Percentiles rank a stretch among this genome's conserved stretches.
Conservation (phyloP, 2,329 filamentous ascomycete species). For the Phyllosticta citribraziliensis region DNA sequence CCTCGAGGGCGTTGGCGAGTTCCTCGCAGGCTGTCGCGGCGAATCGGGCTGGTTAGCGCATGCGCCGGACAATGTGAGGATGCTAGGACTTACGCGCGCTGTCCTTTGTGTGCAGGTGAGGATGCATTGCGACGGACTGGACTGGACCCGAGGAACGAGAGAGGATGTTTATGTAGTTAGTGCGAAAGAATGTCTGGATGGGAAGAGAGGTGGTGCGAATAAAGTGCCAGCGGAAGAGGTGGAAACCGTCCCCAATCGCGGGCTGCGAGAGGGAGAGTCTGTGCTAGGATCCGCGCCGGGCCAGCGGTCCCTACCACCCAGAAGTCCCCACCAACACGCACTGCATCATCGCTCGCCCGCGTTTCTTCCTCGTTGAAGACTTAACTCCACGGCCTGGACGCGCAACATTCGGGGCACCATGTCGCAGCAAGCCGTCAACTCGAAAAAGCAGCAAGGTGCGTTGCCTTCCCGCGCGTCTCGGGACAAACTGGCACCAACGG, state of each 20-base stretch:
- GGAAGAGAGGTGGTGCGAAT: neutral
- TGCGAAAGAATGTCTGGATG: neutral
- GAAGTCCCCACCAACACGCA: neutral
- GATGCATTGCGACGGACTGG: slow-evolving; percentile 64
- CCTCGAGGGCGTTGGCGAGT: slow-evolving; percentile 85
- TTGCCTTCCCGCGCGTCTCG: neutral
- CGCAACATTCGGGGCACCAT: slow-evolving; percentile 14
- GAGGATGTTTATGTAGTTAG: neutral
- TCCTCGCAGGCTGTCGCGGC: slow-evolving; percentile 70
- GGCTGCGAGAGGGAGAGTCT: neutral
- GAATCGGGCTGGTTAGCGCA: neutral
- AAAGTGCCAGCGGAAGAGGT: neutral
- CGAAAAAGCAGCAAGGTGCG: slow-evolving; percentile 66
- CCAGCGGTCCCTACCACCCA: neutral
- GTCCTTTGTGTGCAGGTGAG: slow-evolving; percentile 87
- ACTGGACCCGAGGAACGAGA: neutral
- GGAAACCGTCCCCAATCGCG: neutral
- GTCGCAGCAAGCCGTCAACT: slow-evolving; percentile 41
- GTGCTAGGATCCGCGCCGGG: neutral
- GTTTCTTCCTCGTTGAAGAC: neutral
- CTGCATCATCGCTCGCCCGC: neutral
- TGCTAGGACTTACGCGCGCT: slow-evolving; percentile 56
- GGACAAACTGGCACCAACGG: neutral
- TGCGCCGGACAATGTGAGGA: neutral
- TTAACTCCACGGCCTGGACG: neutral